Evolutionary conservation across 2,329 filamentous ascomycete genomes (phyloP).

Genomic region (Macroventuria anomochaeta): DNA sequence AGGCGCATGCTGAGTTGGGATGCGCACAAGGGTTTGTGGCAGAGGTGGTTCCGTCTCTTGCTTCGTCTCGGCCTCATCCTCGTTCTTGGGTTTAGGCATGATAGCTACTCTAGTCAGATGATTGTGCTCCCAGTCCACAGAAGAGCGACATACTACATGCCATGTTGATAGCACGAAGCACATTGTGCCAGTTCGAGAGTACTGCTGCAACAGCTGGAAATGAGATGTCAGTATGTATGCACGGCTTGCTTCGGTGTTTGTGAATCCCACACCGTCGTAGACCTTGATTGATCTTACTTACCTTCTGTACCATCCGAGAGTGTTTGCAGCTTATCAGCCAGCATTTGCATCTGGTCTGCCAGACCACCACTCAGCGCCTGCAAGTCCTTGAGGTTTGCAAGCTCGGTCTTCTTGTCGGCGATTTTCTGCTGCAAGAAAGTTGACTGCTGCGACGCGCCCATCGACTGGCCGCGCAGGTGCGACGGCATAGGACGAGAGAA

Average conservation of each 20-base stretch:
- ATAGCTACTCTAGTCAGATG: constrained; percentile 62
- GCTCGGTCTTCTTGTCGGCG: constrained; percentile 83
- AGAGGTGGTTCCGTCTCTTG: constrained; percentile 59
- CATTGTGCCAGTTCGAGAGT: constrained; percentile 86
- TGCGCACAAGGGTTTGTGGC: constrained; percentile 82
- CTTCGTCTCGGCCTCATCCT: constrained; percentile 52
- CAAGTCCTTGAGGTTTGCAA: constrained; percentile 78
- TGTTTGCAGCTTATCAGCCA: constrained; percentile 79
- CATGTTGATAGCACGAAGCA: constrained; percentile 84
- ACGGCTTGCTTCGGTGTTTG: background rate
- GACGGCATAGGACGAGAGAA: constrained; percentile 60
- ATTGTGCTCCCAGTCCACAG: background rate
- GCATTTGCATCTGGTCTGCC: constrained; percentile 80
- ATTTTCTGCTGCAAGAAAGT: constrained; percentile 76
- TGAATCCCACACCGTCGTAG: background rate
- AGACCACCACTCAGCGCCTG: constrained; percentile 79
- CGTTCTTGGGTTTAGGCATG: constrained; percentile 66
- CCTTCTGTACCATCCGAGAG: constrained; percentile 83
- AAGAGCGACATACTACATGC: constrained; percentile 70
- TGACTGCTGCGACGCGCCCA: constrained; percentile 63
- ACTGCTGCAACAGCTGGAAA: constrained; percentile 79
- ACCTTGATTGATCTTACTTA: constrained; percentile 37
- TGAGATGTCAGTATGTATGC: constrained; percentile 1
- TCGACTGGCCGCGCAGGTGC: constrained; percentile 64
- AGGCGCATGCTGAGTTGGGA: constrained; percentile 74